Evolutionary conservation across 2,329 filamentous ascomycete species (phyloP), one percentile per base, ranked within the genome.

Genomic region (Xylariaceae sp.): DNA sequence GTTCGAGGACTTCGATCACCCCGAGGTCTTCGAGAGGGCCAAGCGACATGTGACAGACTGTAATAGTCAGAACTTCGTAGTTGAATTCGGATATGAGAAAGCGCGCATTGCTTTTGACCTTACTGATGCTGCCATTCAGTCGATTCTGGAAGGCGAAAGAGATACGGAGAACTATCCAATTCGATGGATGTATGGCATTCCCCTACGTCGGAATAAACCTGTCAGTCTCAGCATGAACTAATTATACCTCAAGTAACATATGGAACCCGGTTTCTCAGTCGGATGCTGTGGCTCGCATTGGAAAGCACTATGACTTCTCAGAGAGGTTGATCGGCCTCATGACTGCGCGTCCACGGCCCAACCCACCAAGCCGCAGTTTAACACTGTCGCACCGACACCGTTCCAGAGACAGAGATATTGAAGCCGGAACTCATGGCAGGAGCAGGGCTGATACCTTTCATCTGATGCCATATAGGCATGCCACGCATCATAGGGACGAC

Each of bases 131-230:
- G 75, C 80, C 2, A 70, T 86, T 35, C 58, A 70, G 11, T 61
- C 62, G 15, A 70, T 83, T 1, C 69, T 79, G 37, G 61, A 68
- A 9, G 62, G 62, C 9, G 62, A 69, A 54, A 49, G 68, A 44
- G 56, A 77, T 75, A 53, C 74, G 79, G 51, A 80, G 77, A 61
- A 70, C 1, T 68, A 68, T 45, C 73, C 74, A 2, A 85, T 88
- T 3, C 79, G 88, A 71, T 92, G 88, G 88, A 89, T 91, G 83
- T 85, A 74, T 71, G 83, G 68, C 63, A 48, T n/a, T 8, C 10
- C 50, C 51, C 34, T 13, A 45, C 4, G 17, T 10, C 37, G 35
- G 15, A 4, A 39, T 34, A 37, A n/a, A 13, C 15, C 6, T 18
- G 9, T 34, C 52, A 9, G 8, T 23, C 6, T 23, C 11, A 11